Percentiles rank a stretch among this genome's conserved stretches.
Evolutionary conservation across 2,329 filamentous ascomycete species (phyloP).

Genomic region (Cadophora malorum): DNA sequence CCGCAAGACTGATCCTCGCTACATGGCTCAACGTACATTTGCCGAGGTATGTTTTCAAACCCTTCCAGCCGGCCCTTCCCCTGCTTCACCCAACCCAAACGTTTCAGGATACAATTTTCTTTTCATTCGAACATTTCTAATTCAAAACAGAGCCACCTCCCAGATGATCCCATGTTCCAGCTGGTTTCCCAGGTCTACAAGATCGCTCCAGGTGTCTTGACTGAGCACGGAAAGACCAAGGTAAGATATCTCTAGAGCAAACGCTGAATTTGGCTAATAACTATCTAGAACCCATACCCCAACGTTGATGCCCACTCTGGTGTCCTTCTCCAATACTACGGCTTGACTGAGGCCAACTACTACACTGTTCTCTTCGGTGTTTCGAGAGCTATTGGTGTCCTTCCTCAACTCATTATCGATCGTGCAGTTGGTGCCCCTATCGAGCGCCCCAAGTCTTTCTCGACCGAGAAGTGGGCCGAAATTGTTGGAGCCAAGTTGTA

Average conservation of each 20-base stretch:
- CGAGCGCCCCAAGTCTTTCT: constrained; percentile 99
- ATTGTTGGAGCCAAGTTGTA: constrained; percentile 89
- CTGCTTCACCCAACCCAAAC: no score
- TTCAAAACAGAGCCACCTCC: no score
- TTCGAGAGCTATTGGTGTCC: constrained; percentile 95
- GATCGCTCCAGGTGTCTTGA: constrained; percentile 96
- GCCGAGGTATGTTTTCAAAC: constrained; percentile 54
- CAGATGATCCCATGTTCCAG: constrained; percentile 99
- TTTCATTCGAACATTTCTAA: no score
- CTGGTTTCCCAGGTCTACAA: constrained; percentile 99
- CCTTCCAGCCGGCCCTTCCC: no score
- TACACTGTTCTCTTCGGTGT: constrained; percentile 99
- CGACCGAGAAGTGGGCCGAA: constrained; percentile 95
- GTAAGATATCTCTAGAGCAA: constrained; percentile 25
- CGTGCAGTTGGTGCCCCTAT: constrained; percentile 96
- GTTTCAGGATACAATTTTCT: no score
- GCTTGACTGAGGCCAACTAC: constrained; percentile 98
- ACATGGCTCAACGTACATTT: constrained; percentile 97
- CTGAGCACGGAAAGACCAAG: constrained; percentile 99
- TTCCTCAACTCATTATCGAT: constrained; percentile 99
- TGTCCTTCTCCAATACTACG: constrained; percentile 99
- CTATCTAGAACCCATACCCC: constrained; percentile 14
- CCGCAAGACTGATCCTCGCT: constrained; percentile 99
- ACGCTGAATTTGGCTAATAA: not conserved
- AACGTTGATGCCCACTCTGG: constrained; percentile 97